These are phyloP conservation scores for Populus davidiana DNA, from an alignment of 345 rosid species.

Conservation along the genomic window DNA sequence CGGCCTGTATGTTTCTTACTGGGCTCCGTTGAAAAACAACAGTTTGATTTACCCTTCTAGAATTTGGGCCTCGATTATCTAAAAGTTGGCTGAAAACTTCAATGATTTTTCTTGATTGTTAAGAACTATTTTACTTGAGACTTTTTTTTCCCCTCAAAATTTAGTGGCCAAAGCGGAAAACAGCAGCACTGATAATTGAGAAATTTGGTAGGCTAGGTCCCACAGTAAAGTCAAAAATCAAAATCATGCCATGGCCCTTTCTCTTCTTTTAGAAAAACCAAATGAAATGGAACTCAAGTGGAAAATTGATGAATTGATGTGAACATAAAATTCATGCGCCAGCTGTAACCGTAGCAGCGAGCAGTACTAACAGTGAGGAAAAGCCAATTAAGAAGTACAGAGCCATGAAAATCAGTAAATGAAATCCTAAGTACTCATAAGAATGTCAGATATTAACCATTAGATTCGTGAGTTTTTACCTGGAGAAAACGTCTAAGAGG, in stretches of 20 bases:
- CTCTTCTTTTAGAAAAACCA: background rate
- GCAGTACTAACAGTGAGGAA: background rate
- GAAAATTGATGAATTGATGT: background rate
- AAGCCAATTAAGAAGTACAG: background rate
- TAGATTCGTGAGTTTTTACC: conserved; percentile 31
- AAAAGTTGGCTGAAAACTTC: background rate
- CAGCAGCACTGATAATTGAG: background rate
- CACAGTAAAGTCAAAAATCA: background rate
- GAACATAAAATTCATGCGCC: conserved; percentile 18
- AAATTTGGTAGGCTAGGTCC: background rate
- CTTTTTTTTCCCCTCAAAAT: background rate
- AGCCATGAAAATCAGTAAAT: background rate
- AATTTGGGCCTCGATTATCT: background rate
- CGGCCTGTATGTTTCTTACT: background rate
- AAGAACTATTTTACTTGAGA: too few species aligned
- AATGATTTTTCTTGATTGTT: too few species aligned
- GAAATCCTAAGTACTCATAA: background rate
- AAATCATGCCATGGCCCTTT: background rate
- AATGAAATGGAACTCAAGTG: conserved; percentile 1
- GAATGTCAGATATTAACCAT: background rate
- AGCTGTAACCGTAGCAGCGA: background rate
- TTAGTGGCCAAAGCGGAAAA: background rate
- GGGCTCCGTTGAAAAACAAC: background rate
- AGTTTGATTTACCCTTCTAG: background rate
- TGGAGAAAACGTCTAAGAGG: conserved; percentile 82